Conservation (phyloP, 139 green algal genomes). For the Asterochloris erici region DNA sequence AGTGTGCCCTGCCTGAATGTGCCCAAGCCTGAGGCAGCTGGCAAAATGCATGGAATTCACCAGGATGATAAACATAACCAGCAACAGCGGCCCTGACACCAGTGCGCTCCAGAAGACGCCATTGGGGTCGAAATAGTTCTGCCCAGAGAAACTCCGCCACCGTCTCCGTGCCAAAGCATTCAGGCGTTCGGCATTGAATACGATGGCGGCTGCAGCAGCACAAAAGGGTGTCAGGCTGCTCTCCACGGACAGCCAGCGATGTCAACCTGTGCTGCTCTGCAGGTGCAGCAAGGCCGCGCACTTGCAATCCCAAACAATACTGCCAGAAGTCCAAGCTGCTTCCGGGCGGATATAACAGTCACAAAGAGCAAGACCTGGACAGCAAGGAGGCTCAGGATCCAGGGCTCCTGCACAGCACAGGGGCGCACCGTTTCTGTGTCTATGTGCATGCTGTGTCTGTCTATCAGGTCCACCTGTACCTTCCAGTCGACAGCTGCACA, state of each 20-base stretch:
- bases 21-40: not conserved
- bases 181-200: conserved; percentile 46
- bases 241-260: not conserved
- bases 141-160: conserved; percentile 43
- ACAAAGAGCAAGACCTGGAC: conserved; percentile 35
- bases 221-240: not conserved
- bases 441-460: not conserved
- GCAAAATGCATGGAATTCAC: conserved; percentile 15
- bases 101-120: conserved; percentile 48
- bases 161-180: conserved; percentile 32
- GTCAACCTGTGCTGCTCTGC: not conserved
- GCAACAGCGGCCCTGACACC: conserved; percentile 42
- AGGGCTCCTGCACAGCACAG: conserved; percentile 35
- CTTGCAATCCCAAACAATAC: conserved; percentile 31
- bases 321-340: conserved; percentile 16
- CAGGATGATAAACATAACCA: conserved; percentile 52
- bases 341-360: conserved; percentile 29
- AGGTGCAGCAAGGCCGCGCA: not conserved
- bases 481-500: conserved; percentile 45
- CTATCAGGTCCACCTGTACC: conserved; percentile 11
- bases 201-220: conserved; percentile 26
- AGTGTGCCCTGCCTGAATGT: not conserved
- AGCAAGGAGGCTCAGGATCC: conserved; percentile 40
- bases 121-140: conserved; percentile 55
- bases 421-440: not conserved